Conservation (phyloP, 2,329 filamentous ascomycete genomes). For the Clarireedia sp. region DNA sequence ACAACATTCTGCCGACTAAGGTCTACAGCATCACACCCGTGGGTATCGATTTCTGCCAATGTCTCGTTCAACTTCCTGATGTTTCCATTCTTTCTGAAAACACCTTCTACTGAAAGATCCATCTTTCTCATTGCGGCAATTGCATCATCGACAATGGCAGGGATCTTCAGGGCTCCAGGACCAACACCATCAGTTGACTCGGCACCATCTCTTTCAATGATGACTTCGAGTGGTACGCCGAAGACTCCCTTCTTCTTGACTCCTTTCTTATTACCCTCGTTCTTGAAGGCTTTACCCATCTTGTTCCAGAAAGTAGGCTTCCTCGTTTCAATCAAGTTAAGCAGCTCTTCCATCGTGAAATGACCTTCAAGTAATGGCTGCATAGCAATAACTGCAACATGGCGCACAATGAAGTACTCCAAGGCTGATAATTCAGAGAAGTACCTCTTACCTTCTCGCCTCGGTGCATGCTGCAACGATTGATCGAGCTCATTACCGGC, state of each 20-base stretch:
- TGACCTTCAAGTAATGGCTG: constrained; percentile 83
- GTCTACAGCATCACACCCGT: constrained; percentile 78
- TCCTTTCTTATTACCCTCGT: constrained; percentile 60
- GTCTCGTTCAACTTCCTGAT: constrained; percentile 88
- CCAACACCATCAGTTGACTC: constrained; percentile 98
- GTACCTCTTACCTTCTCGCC: constrained; percentile 60
- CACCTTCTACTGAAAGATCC: constrained; percentile 97
- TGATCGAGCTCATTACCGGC: constrained; percentile 44
- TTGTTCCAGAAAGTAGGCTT: constrained; percentile 98
- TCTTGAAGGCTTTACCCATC: constrained; percentile 92
- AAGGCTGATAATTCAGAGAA: constrained; percentile 93
- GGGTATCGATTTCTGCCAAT: constrained; percentile 76
- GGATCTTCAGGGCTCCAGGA: constrained; percentile 81
- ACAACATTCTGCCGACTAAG: constrained; percentile 85
- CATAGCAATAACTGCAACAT: constrained; percentile 91
- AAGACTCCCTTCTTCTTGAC: constrained; percentile 93
- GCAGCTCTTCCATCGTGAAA: constrained; percentile 88
- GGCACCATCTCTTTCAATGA: constrained; percentile 88
- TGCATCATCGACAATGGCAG: constrained; percentile 89
- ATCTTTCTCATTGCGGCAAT: constrained; percentile 95
- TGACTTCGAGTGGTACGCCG: constrained; percentile 76
- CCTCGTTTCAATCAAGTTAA: constrained; percentile 85
- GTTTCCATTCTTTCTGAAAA: constrained; percentile 98
- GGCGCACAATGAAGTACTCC: constrained; percentile 95
- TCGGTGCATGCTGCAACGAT: constrained; percentile 40